Evolutionary conservation across 2,329 filamentous ascomycete species (phyloP), one percentile per base, ranked within the genome.

Genomic region (Raffaelea arxii): DNA sequence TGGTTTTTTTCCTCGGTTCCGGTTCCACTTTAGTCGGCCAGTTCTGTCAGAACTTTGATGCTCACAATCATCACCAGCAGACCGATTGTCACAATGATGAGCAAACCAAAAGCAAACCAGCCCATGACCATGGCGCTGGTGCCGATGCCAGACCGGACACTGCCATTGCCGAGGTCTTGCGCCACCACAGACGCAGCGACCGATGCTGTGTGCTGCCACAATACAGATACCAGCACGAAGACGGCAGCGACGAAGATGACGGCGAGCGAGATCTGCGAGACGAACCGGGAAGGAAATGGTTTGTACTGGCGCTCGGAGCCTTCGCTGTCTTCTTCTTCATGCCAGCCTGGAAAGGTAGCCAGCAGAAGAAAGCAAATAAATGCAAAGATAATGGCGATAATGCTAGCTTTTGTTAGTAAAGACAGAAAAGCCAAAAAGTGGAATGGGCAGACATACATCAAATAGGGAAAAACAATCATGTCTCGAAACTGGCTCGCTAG

Each of bases 401-500:
- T 98, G 53, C 87, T 92, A 55, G 24, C 18, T 6, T n/a, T 30
- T 19, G 5, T 38, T 21, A 57, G 56, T 41, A 16, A 7, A 6
- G 12, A n/a, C 11, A 27, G 5, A 25, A 10, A 6, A 7, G 30
- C 12, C 5, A 5, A 23, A 23, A 25, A 43, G 36, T 23, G 25
- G 11, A 16, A 16, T 19, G 36, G 21, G 18, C 10, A n/a, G 25
- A 25, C 11, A 16, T 65, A 92, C 85, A 98, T 83, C 19, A 98
- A 71, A 61, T 97, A 98, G 10, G 92, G 92, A 63, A 98, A 98
- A 39, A 98, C 91, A 62, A 98, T 92, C 68, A 90, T 91, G 65
- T 97, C 89, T 66, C 97, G 97, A 71, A 98, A 98, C 55, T 94
- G 94, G 56, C 84, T 83, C 22, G 92, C 91, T 46, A 98, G 79